Evolutionary conservation across 495 filamentous ascomycete genomes (phyloP), one percentile per base, ranked within the genome.

Genomic region (Xylaria acuta): DNA sequence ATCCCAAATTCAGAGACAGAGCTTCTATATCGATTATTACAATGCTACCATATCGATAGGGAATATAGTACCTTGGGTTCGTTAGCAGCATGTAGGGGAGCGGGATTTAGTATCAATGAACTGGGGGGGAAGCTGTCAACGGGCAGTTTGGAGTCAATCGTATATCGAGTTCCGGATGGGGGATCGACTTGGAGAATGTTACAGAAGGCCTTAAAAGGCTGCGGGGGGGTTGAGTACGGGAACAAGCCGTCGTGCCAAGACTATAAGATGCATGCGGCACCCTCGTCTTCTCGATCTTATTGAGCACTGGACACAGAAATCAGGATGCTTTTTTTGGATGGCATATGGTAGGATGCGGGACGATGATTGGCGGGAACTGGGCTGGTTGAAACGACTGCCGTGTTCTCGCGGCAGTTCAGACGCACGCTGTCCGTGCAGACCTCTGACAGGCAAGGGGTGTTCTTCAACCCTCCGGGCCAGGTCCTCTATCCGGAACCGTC

Each of bases 391-490:
- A 67, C 65, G 65, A 43, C 16, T 38, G 20, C 18, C 58, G 30
- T 59, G 14, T 64, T 43, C 30, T 54, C 49, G 30, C 49, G 32
- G 65, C n/a, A 54, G 18, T 67, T 54, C 9, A 67, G 47, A 54
- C 16, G 64, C 32, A 67, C 32, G 18, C 30, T 32, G 49, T 20
- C 49, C 49, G 36, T 27, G 34, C 36, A 36, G 18, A 43, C 65
- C 65, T 47, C 49, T 67, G 6, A 56, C 65, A 30, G 47, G 36
- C 41, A 67, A 41, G 65, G 65, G 65, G 49, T 18, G 5, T 22
- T 56, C 30, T 49, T 67, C n/a, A 65, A 47, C 65, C n/a, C 9
- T n/a, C 8, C 18, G 22, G 32, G 8, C 8, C 18, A 38, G 32
- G 8, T 38, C 43, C 60, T 5, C n/a, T 43, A 16, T 30, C 22